These are phyloP conservation scores for Diaporthe nobilis DNA, from an alignment of 2,329 filamentous ascomycete genomes.

Conservation along the genomic window DNA sequence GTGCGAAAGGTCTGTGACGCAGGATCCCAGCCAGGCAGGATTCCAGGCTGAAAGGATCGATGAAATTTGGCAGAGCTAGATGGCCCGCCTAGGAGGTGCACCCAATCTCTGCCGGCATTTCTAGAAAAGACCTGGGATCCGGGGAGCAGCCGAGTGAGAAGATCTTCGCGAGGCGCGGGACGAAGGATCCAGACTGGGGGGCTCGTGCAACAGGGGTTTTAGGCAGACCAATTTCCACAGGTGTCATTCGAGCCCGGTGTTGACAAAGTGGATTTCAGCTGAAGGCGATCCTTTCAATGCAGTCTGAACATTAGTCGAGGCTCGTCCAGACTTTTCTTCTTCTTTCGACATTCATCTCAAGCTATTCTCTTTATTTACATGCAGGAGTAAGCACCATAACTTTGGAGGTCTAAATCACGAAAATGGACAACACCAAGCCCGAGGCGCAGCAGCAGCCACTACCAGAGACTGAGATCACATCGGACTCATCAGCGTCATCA, in stretches of 20 bases:
- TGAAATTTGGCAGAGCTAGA: background rate
- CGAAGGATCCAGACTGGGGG: conserved; percentile 20
- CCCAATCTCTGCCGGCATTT: conserved; percentile 1
- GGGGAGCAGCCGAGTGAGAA: conserved; percentile 8
- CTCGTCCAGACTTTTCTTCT: background rate
- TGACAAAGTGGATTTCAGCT: conserved; percentile 18
- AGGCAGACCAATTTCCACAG: conserved; percentile 24
- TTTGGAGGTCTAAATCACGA: background rate
- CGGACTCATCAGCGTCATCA: background rate
- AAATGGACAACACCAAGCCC: background rate
- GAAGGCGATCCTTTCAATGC: conserved; percentile 17
- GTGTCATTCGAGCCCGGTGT: conserved; percentile 16
- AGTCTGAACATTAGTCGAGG: background rate
- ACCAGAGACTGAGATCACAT: background rate
- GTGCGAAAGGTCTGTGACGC: background rate
- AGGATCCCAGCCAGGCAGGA: background rate
- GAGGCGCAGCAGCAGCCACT: background rate
- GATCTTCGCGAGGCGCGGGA: conserved; percentile 27
- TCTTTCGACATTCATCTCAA: background rate
- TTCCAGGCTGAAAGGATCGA: conserved; percentile 17
- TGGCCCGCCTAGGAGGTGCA: background rate
- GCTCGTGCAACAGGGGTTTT: conserved; percentile 23
- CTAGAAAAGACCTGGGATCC: background rate
- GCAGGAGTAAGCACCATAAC: background rate
- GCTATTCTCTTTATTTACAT: background rate